Evolutionary conservation across 805 yeast genomes (phyloP), one percentile per base, ranked within the genome.

Genomic region (Yamadazyma akitaensis): DNA sequence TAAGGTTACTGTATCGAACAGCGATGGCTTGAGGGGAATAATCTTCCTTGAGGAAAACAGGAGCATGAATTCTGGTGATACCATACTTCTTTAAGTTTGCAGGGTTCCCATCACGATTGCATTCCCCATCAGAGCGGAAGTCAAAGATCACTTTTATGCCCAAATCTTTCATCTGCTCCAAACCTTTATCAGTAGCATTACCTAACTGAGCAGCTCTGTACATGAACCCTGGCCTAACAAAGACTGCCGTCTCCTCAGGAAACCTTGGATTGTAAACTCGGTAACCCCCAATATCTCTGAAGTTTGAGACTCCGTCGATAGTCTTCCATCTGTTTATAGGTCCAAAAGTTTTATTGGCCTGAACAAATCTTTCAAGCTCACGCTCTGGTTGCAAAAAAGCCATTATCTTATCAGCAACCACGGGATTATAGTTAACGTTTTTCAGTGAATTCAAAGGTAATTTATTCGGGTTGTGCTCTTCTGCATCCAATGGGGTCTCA

Each of bases 251-350:
- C 3, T 40, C 30, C 26, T 57, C 33, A 10, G 44, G 44, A 42
- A 57, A 65, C 12, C 62, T 53, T 5, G 76, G 73, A 21, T 44
- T 43, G 8, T 52, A 51, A 0, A 80, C 64, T 44, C 62, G 65
- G 79, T 85, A 88, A 12, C 95, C 96, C 1, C 96, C 96, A 47
- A 84, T 59, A 57, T 89, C 96, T 51, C 96, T 72, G 56, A 87
- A 84, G 56, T 88, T 88, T 35, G 76, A 63, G 17, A 87, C 77
- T 0, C 90, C 91, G 6, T 84, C 86, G 17, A 87, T 74, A 0
- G 62, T 43, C 52, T 80, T 80, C 84, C 86, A 83, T 48, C 91
- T 67, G 2, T 80, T 64, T 17, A 68, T 54, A n/a, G 62, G 59
- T 5, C 74, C 75, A 3, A 80, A 62, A 16, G 50, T 54, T 14